These are phyloP conservation scores for Crithidia thermophila DNA, from an alignment of 208 protist genomes.

Conservation along the genomic window DNA sequence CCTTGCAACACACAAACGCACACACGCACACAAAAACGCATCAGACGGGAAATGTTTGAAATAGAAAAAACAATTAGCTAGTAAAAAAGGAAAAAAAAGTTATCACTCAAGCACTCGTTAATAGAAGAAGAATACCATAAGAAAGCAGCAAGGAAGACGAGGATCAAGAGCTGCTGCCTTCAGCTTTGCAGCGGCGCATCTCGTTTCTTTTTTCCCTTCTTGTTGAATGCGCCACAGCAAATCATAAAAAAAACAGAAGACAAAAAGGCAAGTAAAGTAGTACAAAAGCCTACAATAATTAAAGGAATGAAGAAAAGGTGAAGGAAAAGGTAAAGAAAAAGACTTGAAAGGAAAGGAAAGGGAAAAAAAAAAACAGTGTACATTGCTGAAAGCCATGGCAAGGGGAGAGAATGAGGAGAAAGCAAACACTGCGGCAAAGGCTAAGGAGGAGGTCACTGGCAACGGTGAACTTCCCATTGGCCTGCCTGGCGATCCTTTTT, in stretches of 20 bases:
- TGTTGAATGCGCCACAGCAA: not conserved
- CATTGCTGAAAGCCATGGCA: not conserved
- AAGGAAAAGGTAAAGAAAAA: no score
- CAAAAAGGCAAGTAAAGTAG: not conserved
- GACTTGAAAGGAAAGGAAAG: no score
- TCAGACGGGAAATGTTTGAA: not conserved
- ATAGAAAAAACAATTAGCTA: not conserved
- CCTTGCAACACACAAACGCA: slow-evolving; percentile 3
- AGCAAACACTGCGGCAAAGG: no score
- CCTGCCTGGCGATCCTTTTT: no score
- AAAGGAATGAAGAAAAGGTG: not conserved
- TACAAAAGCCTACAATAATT: no score
- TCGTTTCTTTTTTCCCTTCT: not conserved
- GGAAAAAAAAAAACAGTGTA: not conserved
- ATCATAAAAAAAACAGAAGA: not conserved
- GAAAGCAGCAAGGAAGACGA: slow-evolving; percentile 15
- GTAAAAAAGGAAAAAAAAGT: not conserved
- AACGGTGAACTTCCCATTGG: not conserved
- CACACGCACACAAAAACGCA: not conserved
- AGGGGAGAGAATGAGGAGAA: not conserved
- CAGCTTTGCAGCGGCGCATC: not conserved
- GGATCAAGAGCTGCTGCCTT: not conserved
- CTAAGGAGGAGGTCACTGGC: not conserved
- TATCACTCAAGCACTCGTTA: not conserved
- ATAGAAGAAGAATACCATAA: slow-evolving; percentile 10